Evolutionary conservation across 192 early-diverging fungal species (phyloP).

Genomic region (Backusella morwellensis): DNA sequence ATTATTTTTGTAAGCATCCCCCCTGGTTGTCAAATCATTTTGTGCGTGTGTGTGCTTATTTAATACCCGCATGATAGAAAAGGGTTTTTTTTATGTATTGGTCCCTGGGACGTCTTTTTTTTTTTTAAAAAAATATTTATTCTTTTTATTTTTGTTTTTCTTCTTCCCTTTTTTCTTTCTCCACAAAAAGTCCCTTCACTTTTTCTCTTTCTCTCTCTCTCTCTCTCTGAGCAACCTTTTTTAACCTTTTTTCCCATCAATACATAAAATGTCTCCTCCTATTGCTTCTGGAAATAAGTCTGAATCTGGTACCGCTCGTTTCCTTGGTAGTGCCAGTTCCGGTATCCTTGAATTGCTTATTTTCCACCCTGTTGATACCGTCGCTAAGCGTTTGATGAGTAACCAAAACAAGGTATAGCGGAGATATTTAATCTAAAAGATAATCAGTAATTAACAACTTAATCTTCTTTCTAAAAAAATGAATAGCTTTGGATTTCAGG

Average conservation of each 20-base stretch:
- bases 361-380: conserved; percentile 98
- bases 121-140: not conserved
- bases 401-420: conserved; percentile 74
- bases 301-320: conserved; percentile 86
- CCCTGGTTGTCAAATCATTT: not conserved
- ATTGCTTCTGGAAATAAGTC: conserved; percentile 62
- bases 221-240: conserved; percentile 6
- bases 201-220: not conserved
- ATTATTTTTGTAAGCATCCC: not conserved
- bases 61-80: not conserved
- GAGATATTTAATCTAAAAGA: not conserved
- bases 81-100: not conserved
- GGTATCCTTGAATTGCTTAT: conserved; percentile 93
- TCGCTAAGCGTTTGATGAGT: conserved; percentile 98
- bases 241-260: not conserved
- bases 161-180: not conserved
- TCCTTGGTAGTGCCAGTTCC: conserved; percentile 87
- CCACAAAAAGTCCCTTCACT: not conserved
- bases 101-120: conserved; percentile 9
- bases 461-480: not conserved
- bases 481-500: conserved; percentile 67
- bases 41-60: not conserved
- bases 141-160: not conserved
- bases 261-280: conserved; percentile 44
- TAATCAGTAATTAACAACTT: not conserved